These are phyloP conservation scores for Calonectria leucothoes DNA, from an alignment of 2,329 filamentous ascomycete species.

Conservation along the genomic window DNA sequence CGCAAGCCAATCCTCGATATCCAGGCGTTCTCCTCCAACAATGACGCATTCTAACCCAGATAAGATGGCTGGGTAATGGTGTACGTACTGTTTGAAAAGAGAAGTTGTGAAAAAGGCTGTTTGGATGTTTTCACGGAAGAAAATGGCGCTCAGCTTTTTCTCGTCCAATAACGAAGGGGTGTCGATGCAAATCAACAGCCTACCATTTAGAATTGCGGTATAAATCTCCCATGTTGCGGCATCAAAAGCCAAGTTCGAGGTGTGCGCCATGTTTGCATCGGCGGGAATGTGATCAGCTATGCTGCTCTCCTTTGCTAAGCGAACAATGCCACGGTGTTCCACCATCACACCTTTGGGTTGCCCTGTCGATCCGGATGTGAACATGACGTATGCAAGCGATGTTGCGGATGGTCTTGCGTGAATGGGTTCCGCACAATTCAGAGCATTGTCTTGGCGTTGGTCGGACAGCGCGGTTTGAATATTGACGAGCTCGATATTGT, in stretches of 20 bases:
- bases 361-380: constrained; percentile 43
- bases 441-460: too few species aligned
- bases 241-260: neutral
- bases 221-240: constrained; percentile 6
- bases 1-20: neutral
- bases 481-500: neutral
- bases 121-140: neutral
- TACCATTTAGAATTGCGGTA: neutral
- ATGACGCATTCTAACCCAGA: constrained; percentile 16
- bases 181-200: neutral
- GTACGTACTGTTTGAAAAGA: constrained; percentile 35
- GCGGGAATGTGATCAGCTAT: neutral
- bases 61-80: constrained; percentile 6
- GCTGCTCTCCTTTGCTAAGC: neutral
- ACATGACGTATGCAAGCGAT: constrained; percentile 31
- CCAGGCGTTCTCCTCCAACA: constrained; percentile 31
- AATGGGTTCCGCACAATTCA: neutral
- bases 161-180: neutral
- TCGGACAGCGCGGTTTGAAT: neutral
- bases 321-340: constrained; percentile 4
- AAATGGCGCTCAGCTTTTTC: neutral
- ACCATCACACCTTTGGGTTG: constrained; percentile 39
- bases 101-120: constrained; percentile 25
- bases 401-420: neutral
- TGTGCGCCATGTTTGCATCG: neutral